Base-by-base conservation (phyloP, 495 filamentous ascomycete species). In the Lineolata rhizophorae region DNA sequence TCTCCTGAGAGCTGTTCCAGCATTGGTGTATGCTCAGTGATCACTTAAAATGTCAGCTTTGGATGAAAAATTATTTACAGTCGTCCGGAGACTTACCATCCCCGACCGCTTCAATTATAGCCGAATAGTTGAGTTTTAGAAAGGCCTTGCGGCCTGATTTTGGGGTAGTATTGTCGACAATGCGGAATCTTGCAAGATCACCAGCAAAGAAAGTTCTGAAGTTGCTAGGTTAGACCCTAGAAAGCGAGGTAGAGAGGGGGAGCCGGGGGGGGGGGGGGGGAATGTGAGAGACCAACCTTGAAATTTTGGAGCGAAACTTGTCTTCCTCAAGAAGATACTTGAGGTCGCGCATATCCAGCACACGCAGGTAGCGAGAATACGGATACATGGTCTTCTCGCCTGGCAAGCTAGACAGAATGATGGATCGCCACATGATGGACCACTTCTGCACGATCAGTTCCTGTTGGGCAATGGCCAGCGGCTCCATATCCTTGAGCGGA, bases 321-420 rank as follows among this genome's bases (percentile, higher is more conserved):
- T 46, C 34, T 36, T 74, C 62, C 2, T 62, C 55, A 6, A 82
- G 55, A 12, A 76, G 56, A 14, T 64, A 44, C 21, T 52, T 39
- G 3, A 83, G 55, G 38, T 71, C 68, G 35, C 63, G 50, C 1
- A 80, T 54, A 40, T 72, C 62, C 18, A 85, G 51, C 15, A 55
- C 45, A 18, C 65, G 65, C 27, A 81, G 62, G 48, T 74, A 80
- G 20, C 60, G 56, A 42, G 65, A 73, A 40, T 85, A 83, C 0
- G 73, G 73, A 37, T 67, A 74, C 18, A 62, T 51, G 0, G 76
- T 78, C 37, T 58, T 49, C 8, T 59, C 64, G n/a, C n/a, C n/a
- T n/a, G n/a, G n/a, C 18, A 75, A 32, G 36, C 69, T 69, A 1
- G 77, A 83, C 4, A 68, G 51, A 32, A 77, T 62, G 30, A 82